These are phyloP conservation scores for Rhexocercosporidium sp. DNA, from an alignment of 2,329 filamentous ascomycete species.

Conservation along the genomic window DNA sequence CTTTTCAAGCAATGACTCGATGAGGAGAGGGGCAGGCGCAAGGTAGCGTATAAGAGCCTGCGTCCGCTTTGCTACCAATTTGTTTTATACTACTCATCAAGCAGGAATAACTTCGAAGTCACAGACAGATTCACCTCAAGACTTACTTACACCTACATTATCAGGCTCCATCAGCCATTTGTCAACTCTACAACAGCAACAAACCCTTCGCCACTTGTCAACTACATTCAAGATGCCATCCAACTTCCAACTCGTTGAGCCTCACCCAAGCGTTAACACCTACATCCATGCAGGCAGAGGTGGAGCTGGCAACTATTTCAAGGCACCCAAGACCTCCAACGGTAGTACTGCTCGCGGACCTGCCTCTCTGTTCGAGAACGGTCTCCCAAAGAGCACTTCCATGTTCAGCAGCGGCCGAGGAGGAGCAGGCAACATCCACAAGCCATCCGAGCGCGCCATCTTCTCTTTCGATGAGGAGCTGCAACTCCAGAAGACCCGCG, in stretches of 20 bases:
- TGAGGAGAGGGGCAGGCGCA: slow-evolving; percentile 1
- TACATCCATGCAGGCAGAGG: slow-evolving; percentile 41
- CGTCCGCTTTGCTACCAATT: slow-evolving; percentile 19
- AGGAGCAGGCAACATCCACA: slow-evolving; percentile 42
- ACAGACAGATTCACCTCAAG: not conserved
- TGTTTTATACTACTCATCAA: slow-evolving; percentile 18
- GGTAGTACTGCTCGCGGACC: slow-evolving; percentile 36
- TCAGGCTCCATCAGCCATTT: slow-evolving; percentile 3
- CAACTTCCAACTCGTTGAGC: slow-evolving; percentile 40
- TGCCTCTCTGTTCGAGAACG: slow-evolving; percentile 37
- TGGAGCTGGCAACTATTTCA: slow-evolving; percentile 42
- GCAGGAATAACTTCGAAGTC: slow-evolving; percentile 27
- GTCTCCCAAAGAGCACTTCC: slow-evolving; percentile 34
- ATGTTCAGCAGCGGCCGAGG: slow-evolving; percentile 40
- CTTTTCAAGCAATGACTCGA: slow-evolving; percentile 26
- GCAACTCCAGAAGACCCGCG: slow-evolving; percentile 37
- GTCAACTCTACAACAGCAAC: not conserved
- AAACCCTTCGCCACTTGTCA: slow-evolving; percentile 4
- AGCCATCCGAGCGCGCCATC: slow-evolving; percentile 34
- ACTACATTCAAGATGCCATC: slow-evolving; percentile 23
- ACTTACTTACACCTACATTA: not conserved
- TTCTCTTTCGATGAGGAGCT: slow-evolving; percentile 44
- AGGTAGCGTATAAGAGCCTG: slow-evolving; percentile 35
- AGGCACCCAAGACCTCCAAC: slow-evolving; percentile 37
- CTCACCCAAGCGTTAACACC: slow-evolving; percentile 38